Evolutionary conservation across 2,329 filamentous ascomycete species (phyloP), one percentile per base, ranked within the genome.

Genomic region (Hypoxylon sp.): DNA sequence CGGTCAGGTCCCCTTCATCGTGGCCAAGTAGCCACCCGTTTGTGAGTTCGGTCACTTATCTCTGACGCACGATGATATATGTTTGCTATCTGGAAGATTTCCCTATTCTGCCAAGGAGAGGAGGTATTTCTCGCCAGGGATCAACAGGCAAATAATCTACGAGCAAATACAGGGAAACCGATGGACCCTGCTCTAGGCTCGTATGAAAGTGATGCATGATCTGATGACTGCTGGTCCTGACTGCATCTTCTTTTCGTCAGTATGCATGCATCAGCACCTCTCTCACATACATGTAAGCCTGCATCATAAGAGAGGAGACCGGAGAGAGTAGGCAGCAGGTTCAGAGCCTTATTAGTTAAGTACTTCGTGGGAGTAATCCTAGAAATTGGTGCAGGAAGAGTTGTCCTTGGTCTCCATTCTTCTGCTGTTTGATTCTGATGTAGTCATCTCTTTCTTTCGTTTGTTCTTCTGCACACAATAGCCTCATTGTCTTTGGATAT

Each of bases 1-100:
- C 39, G 3, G 47, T 26, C 48, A 59, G 47, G 42, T 48, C 58
- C 33, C 50, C 51, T 67, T 44, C 50, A 19, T 52, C 54, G 44
- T 50, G 48, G 46, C 65, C 59, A 52, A 51, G 52, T 59, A 68
- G 57, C 60, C 63, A 67, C 46, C 61, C 62, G 56, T 59, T 68
- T 52, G 55, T 35, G 14, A 14, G 51, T 22, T 54, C 48, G 42
- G 39, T 22, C 10, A 33, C 39, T n/a, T n/a, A 19, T 55, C 47
- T 63, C 68, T 48, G 33, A 71, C 68, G n/a, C 51, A 11, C 47
- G 44, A 51, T 11, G 35, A 55, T 48, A 48, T 39, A n/a, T 35
- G 61, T 46, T 58, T 50, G 55, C 47, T 52, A 31, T 53, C 37
- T 65, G 3, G 31, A 52, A 53, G 39, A 14, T 50, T 48, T 55